phyloP scores from a whole-genome alignment of 2,329 filamentous ascomycete species.

The Botrytis fabae region DNA sequence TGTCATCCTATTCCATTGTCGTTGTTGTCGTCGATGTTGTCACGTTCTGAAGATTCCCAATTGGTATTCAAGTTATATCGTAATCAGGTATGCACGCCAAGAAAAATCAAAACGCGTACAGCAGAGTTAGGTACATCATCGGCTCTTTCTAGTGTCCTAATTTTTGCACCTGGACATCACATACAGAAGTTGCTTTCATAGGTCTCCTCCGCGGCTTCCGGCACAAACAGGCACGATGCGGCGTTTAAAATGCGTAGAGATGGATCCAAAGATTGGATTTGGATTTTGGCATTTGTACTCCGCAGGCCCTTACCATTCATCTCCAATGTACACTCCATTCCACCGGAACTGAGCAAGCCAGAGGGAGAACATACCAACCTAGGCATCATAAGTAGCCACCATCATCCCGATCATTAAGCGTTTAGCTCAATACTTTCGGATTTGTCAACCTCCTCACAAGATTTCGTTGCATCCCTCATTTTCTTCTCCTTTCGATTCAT shows the following conservation, averaged over 20 bases:
- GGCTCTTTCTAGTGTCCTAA: neutral
- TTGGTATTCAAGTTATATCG: neutral
- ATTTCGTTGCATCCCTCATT: neutral
- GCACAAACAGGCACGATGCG: neutral
- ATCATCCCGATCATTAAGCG: neutral
- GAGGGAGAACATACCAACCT: neutral
- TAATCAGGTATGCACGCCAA: neutral
- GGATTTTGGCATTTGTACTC: neutral
- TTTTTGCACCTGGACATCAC: neutral
- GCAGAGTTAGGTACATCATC: neutral
- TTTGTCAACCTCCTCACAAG: neutral
- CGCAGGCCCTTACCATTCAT: too few species aligned
- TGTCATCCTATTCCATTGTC: neutral
- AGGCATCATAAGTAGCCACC: neutral
- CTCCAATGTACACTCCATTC: neutral
- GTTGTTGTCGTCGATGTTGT: neutral
- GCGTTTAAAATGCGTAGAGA: neutral
- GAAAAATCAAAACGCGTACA: neutral
- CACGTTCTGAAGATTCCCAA: neutral
- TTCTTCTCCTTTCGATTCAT: neutral
- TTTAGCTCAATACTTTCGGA: neutral
- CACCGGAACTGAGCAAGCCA: neutral
- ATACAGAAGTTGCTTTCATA: neutral
- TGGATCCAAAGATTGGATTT: neutral
- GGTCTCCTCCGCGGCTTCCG: constrained; percentile 16